Conservation (phyloP, 1,139 yeast species). For the Magnusiomyces tetraspermus region DNA sequence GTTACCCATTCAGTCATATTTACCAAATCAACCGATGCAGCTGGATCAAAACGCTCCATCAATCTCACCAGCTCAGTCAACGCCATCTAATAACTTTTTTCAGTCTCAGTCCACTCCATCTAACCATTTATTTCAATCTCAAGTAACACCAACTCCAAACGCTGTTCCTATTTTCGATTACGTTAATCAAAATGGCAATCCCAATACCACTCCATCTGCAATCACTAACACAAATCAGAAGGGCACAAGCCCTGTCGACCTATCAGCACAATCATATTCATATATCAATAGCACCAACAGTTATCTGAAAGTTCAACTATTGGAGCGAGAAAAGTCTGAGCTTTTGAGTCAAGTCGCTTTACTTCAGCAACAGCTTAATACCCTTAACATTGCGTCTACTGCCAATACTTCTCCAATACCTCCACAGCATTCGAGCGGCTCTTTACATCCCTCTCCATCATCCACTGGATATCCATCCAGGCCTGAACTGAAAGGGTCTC, state of each 20-base stretch:
- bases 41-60: no score
- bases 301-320: slow-evolving; percentile 3
- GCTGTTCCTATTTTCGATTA: no score
- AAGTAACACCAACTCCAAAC: no score
- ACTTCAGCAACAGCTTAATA: slow-evolving; percentile 8
- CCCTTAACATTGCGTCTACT: slow-evolving; percentile 4
- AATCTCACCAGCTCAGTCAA: no score
- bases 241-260: background rate
- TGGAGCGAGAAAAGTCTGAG: slow-evolving; percentile 10
- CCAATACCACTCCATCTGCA: no score
- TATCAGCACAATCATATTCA: background rate
- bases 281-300: background rate
- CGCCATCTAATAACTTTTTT: no score
- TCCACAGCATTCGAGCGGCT: background rate
- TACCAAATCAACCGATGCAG: no score
- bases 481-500: background rate
- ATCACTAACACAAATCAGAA: no score
- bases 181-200: no score
- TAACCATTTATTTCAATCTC: no score
- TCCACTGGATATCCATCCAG: background rate
- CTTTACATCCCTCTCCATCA: background rate
- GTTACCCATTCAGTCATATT: no score
- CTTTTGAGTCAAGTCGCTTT: slow-evolving; percentile 12
- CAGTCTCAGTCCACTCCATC: no score
- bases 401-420: background rate